A percentile compares a stretch with the other conserved stretches of the same genome.
These are phyloP conservation scores for Aspergillus coremiiformis DNA, from an alignment of 495 filamentous ascomycete genomes.

Conservation along the genomic window DNA sequence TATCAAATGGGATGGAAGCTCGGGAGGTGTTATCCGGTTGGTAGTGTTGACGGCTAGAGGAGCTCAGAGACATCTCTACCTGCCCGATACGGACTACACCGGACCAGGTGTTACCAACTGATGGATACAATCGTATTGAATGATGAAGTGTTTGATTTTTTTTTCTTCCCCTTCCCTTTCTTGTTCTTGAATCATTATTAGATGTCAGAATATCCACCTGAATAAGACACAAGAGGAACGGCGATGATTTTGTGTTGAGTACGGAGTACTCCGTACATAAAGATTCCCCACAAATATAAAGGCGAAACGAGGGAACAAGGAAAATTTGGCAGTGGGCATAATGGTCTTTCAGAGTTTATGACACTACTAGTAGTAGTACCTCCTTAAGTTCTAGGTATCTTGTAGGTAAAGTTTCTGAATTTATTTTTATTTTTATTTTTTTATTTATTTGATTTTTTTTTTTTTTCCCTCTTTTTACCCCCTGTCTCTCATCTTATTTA, in stretches of 20 bases:
- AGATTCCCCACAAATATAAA: background rate
- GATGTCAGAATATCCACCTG: background rate
- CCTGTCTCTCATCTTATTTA: background rate
- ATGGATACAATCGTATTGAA: slow-evolving; percentile 25
- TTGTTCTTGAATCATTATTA: background rate
- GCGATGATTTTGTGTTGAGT: background rate
- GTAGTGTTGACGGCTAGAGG: slow-evolving; percentile 86
- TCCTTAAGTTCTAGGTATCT: too few species aligned
- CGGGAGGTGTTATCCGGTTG: slow-evolving; percentile 94
- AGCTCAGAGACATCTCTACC: slow-evolving; percentile 81
- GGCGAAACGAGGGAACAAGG: background rate
- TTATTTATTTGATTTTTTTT: too few species aligned
- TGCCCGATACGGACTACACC: slow-evolving; percentile 79
- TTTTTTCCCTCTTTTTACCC: background rate
- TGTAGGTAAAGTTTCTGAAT: too few species aligned
- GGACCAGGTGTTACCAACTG: slow-evolving; percentile 48
- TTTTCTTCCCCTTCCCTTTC: too few species aligned
- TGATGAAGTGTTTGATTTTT: slow-evolving; percentile 22
- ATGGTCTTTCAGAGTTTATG: background rate
- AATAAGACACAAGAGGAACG: background rate
- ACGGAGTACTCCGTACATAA: too few species aligned
- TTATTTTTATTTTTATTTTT: too few species aligned
- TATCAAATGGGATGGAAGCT: slow-evolving; percentile 99
- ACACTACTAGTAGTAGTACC: background rate
- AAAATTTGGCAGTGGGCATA: background rate